phyloP scores from a whole-genome alignment of 176 grass and related monocot genomes.

The Leersia perrieri region DNA sequence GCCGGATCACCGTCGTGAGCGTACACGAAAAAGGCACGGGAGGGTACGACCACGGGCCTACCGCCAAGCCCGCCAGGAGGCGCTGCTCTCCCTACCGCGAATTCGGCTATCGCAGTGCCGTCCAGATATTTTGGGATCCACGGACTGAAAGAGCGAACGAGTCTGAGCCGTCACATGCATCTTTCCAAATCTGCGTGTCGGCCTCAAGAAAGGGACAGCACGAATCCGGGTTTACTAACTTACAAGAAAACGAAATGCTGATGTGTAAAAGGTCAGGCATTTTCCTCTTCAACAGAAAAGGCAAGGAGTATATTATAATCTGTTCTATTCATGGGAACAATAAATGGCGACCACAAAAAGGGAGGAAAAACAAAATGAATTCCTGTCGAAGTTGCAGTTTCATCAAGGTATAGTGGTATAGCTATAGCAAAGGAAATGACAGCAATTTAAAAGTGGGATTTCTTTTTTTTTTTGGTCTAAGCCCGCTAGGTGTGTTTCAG shows the following conservation, averaged over 20 bases:
- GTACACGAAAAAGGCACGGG: slow-evolving; percentile 4
- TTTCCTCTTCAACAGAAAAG: not conserved
- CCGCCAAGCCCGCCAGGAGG: not conserved
- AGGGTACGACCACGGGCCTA: not conserved
- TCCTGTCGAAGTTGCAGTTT: not conserved
- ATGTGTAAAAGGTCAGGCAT: not conserved
- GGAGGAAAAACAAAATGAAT: not conserved
- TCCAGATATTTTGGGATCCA: slow-evolving; percentile 11
- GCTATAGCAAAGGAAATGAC: not conserved
- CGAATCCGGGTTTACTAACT: too few relatives aligned
- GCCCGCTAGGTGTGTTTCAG: not conserved
- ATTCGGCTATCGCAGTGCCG: not conserved
- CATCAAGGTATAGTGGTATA: not conserved
- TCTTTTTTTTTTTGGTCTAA: not conserved
- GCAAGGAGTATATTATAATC: not conserved
- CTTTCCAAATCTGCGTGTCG: not conserved
- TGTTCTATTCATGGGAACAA: not conserved
- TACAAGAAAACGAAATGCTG: not conserved
- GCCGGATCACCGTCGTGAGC: not conserved
- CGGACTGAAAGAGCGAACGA: not conserved
- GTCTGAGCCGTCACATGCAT: slow-evolving; percentile 8
- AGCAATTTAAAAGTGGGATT: not conserved
- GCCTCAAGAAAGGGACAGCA: not conserved
- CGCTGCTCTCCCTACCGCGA: slow-evolving; percentile 3
- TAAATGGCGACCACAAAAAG: not conserved